Base-by-base conservation (phyloP, 2,329 filamentous ascomycete species). In the Ophiobolus disseminans region DNA sequence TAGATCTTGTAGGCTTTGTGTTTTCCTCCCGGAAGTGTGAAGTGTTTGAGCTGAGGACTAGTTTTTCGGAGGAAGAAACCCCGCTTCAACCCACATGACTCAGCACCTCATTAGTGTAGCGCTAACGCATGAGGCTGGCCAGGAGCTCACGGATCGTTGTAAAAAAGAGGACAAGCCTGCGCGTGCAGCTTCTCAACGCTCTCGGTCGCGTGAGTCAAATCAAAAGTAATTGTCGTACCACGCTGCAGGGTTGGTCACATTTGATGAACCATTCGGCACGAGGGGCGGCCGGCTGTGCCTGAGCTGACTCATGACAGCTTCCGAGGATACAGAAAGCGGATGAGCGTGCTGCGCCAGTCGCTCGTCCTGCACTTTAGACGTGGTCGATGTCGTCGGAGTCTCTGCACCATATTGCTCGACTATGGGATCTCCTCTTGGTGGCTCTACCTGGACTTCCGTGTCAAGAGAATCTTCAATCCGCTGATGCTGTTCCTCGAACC, bases 401-500 rank as follows among this genome's bases (percentile, higher is more conserved):
- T n/a, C n/a, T n/a, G n/a, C n/a, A n/a, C n/a, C n/a, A n/a, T n/a
- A n/a, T n/a, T n/a, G n/a, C n/a, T n/a, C n/a, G n/a, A n/a, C n/a
- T n/a, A n/a, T n/a, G n/a, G n/a, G n/a, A n/a, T n/a, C n/a, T n/a
- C n/a, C n/a, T n/a, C n/a, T n/a, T n/a, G n/a, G n/a, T n/a, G n/a
- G n/a, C n/a, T n/a, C n/a, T n/a, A n/a, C n/a, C n/a, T n/a, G n/a
- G n/a, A n/a, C n/a, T n/a, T n/a, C n/a, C n/a, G n/a, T n/a, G n/a
- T n/a, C n/a, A n/a, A n/a, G n/a, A n/a, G n/a, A n/a, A n/a, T n/a
- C n/a, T n/a, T n/a, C n/a, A n/a, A n/a, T n/a, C n/a, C 22, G 22
- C 21, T 19, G 43, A 43, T 50, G 14, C 42, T 57, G 57, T 22
- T 57, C 53, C 20, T 41, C 45, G 25, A 62, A 57, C 65, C 65